A percentile compares a stretch with the other conserved stretches of the same genome.
Conservation (phyloP, 768 basidiomycete genomes). For the Suillus spraguei region DNA sequence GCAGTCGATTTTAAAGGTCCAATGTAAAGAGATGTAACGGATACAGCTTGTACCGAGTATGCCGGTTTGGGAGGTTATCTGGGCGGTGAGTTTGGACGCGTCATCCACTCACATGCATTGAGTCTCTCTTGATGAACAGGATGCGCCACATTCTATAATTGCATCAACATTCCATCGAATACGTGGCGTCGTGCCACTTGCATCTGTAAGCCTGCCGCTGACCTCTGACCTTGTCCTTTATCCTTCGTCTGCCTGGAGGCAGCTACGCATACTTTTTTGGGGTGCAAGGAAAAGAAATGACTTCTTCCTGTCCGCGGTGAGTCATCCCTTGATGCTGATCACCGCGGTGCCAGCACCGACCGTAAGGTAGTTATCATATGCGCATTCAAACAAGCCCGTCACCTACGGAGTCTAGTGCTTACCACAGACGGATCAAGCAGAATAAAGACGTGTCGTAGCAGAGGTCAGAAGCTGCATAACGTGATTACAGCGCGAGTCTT, state of each 20-base stretch:
- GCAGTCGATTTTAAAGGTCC: background rate
- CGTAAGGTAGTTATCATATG: background rate
- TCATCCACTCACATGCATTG: background rate
- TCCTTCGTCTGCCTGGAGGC: background rate
- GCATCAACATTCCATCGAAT: background rate
- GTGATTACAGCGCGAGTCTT: constrained; percentile 6
- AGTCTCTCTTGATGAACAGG: background rate
- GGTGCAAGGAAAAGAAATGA: background rate
- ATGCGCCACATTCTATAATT: background rate
- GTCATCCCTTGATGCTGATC: background rate
- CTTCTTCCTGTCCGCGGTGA: background rate
- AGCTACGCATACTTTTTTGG: background rate
- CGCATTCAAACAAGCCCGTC: background rate
- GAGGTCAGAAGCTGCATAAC: background rate
- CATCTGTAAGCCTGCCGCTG: background rate
- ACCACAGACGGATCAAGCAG: constrained; percentile 2
- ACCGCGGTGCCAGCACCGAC: constrained; percentile 1
- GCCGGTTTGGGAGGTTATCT: background rate
- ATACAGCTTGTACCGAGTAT: background rate
- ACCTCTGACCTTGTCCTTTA: background rate
- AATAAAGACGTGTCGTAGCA: background rate
- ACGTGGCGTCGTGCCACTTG: background rate
- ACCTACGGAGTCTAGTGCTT: background rate
- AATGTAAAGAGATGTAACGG: background rate
- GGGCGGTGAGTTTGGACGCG: background rate